Evolutionary conservation across 371 early-diverging fungal genomes (phyloP), one percentile per base, ranked within the genome.

Genomic region (Mortierella sp.): DNA sequence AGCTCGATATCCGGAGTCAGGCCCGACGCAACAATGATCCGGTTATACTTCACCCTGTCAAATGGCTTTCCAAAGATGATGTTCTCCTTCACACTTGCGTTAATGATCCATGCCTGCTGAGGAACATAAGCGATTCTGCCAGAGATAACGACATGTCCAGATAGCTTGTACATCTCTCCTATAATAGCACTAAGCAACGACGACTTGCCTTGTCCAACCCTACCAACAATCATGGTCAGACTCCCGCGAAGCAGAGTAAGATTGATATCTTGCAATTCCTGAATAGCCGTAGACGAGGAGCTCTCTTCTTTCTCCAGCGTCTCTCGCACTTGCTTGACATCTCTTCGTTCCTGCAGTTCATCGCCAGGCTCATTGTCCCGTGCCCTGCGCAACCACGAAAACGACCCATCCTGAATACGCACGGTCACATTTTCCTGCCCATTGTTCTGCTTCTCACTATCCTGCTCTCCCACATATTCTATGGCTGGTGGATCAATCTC

Each of bases 51-150:
- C 14, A 79, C 80, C 28, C 83, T 82, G 51, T 95, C 93, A 69
- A 82, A 94, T 7, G 86, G 86, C 67, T 84, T 83, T 12, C 98
- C 98, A 88, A 99, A 97, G 9, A 93, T 71, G 69, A 98, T 93
- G 80, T 98, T 98, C 37, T 97, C 95, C 23, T 93, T 85, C 6
- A 99, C 50, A 4, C 61, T 89, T 23, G 91, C 91, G 64, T 95
- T 95, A 89, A 93, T 90, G 34, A 99, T 92, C 96, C 97, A 97
- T 17, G 97, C 89, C 39, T 80, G 87, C 75, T 97, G 97, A n/a
- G 95, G 88, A 0, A 93, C 96, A 78, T 97, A 97, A 3, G 96
- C 95, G 6, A 95, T 82, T 21, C 84, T 84, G 6, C 97, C 97
- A 39, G 85, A 79, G 2, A 97, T 64, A 0, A 56, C 68, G 4